Evolutionary conservation across 495 filamentous ascomycete species (phyloP).

Genomic region (Trypethelium eluteriae): DNA sequence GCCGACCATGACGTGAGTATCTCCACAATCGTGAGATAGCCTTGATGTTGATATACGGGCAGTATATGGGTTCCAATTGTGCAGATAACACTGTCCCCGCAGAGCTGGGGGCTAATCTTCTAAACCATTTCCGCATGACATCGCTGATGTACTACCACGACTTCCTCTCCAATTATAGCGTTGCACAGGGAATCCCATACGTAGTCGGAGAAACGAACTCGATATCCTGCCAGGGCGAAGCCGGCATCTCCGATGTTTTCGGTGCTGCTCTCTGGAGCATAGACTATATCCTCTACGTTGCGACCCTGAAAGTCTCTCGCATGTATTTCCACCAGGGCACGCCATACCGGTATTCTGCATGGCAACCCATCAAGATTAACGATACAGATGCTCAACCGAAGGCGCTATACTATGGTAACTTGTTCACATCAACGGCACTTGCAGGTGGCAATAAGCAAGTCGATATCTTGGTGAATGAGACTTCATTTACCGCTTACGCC

Average conservation of each 20-base stretch:
- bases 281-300: constrained; percentile 28
- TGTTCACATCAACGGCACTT: constrained; percentile 21
- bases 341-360: constrained; percentile 26
- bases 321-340: constrained; percentile 30
- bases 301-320: constrained; percentile 18
- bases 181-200: constrained; percentile 17
- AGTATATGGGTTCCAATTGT: constrained; percentile 26
- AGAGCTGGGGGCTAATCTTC: background rate
- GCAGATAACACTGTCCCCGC: constrained; percentile 6
- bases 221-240: constrained; percentile 22
- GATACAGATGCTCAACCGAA: constrained; percentile 17
- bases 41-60: background rate
- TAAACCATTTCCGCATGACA: constrained; percentile 15
- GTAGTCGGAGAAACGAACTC: constrained; percentile 31
- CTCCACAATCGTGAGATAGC: background rate
- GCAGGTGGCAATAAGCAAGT: constrained; percentile 26
- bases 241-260: constrained; percentile 25
- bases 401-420: constrained; percentile 27
- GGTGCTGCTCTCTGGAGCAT: constrained; percentile 28
- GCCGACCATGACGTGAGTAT: constrained; percentile 24
- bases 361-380: constrained; percentile 23
- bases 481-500: constrained; percentile 20
- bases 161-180: constrained; percentile 18
- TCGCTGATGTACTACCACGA: constrained; percentile 22
- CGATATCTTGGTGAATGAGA: constrained; percentile 23